Percentiles rank a stretch among this genome's conserved stretches.
phyloP scores from a whole-genome alignment of 768 basidiomycete species.

The Naganishia vishniacii region DNA sequence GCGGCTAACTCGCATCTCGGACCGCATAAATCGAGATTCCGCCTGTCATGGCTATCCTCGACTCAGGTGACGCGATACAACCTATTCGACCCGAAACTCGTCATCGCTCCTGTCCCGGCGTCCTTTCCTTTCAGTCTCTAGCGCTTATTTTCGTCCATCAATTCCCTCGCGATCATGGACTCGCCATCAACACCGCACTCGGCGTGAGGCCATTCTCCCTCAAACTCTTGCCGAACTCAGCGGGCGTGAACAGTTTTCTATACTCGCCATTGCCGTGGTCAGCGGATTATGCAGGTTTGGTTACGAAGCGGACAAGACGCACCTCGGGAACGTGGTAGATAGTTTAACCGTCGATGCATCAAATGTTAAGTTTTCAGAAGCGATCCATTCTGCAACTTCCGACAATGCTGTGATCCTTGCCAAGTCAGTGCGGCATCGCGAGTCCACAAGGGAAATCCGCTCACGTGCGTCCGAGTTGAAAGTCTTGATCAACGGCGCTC shows the following conservation, averaged over 20 bases:
- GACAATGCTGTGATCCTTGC: conserved; percentile 57
- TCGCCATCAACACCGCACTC: conserved; percentile 61
- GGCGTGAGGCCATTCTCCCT: conserved; percentile 82
- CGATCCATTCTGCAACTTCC: conserved; percentile 81
- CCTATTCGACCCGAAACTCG: no score
- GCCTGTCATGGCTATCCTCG: no score
- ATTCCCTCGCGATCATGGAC: background rate
- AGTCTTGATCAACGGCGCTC: conserved; percentile 63
- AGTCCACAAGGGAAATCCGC: conserved; percentile 2
- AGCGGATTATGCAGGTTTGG: background rate
- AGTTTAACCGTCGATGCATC: conserved; percentile 74
- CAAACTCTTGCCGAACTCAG: conserved; percentile 73
- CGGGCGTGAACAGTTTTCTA: conserved; percentile 69
- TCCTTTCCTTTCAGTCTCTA: no score
- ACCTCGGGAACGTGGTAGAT: conserved; percentile 81
- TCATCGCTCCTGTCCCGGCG: no score
- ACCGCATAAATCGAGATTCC: no score
- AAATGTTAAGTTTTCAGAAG: conserved; percentile 63
- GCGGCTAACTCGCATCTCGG: no score
- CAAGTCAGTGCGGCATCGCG: background rate
- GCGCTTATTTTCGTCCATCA: no score
- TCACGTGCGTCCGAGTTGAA: conserved; percentile 44
- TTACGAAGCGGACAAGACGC: conserved; percentile 33
- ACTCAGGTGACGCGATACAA: no score
- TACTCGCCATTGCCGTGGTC: background rate